Evolutionary conservation across 108 stramenopile genomes (phyloP), one percentile per base, ranked within the genome.

Genomic region (Fragilaria crotonensis): DNA sequence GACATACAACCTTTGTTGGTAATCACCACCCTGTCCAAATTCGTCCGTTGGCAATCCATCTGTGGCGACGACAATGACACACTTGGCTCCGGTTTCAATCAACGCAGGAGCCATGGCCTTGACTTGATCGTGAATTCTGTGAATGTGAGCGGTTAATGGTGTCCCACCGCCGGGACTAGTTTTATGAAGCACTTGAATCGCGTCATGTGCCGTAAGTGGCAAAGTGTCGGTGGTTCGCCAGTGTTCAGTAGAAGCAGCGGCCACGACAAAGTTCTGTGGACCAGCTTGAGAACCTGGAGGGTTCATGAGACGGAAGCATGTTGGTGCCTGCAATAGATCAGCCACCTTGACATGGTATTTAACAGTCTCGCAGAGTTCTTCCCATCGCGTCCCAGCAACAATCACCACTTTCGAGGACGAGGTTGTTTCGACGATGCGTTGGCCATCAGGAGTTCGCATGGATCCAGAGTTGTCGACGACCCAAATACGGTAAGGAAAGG

Each of bases 21-120:
- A 33, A 23, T 45, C 14, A 7, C 59, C 52, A 20, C 67, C 48
- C n/a, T 57, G 33, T 4, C 87, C 87, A 32, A 52, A 53, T 11
- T 66, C 56, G 54, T 96, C 85, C 1, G 86, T 87, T 1, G 90
- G 86, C 3, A 88, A 63, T 14, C 94, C 94, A 60, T 95, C 94
- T 1, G 90, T 87, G 5, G 90, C 89, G 9, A 96, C 49, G 17
- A 96, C 73, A 4, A 96, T 70, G n/a, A 73, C 79, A 0, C 85
- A 92, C 41, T 69, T 77, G 30, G 80, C 77, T 29, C 91, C 90
- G 49, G 68, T 73, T 4, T 60, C 51, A 14, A 49, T 53, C 30
- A 96, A 54, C 41, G 62, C 25, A 0, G 73, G 78, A 25, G 36
- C 52, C 68, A 89, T 33, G 11, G 74, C 72, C 36, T 48, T 29